A percentile compares a stretch with the other conserved stretches of the same genome.
Evolutionary conservation across 83 land plant species (phyloP).

Genomic region (Picea abies): DNA sequence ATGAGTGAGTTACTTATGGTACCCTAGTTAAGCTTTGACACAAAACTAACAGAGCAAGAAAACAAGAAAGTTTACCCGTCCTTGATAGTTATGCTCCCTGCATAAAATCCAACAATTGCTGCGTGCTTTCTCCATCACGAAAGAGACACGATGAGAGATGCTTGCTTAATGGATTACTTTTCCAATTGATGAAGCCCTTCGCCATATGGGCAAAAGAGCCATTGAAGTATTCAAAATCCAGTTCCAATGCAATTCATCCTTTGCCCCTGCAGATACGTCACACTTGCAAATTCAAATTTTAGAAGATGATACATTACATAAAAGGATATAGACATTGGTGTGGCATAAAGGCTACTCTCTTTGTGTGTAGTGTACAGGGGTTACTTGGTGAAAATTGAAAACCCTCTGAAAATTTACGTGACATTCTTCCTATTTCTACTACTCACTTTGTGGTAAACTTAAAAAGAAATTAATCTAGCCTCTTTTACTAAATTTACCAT

Average conservation of each 20-base stretch:
- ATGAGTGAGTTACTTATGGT: neutral
- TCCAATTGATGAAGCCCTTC: slow-evolving; percentile 81
- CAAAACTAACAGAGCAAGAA: neutral
- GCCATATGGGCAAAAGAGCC: slow-evolving; percentile 60
- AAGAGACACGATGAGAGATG: slow-evolving; percentile 44
- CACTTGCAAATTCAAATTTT: neutral
- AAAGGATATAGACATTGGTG: too few species aligned
- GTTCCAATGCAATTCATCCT: slow-evolving; percentile 29
- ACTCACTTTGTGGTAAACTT: too few species aligned
- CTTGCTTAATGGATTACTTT: slow-evolving; percentile 63
- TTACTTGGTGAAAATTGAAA: too few species aligned
- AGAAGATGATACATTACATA: too few species aligned
- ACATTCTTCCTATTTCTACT: too few species aligned
- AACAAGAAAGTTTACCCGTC: slow-evolving; percentile 30
- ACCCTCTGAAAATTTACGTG: too few species aligned
- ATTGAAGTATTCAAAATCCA: slow-evolving; percentile 84
- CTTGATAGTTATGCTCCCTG: slow-evolving; percentile 47
- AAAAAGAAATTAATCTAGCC: too few species aligned
- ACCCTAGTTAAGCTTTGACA: neutral
- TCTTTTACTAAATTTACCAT: too few species aligned
- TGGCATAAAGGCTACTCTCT: too few species aligned
- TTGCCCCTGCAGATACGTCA: slow-evolving; percentile 47
- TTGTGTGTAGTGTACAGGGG: too few species aligned
- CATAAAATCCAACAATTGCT: slow-evolving; percentile 76
- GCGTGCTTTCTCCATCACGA: slow-evolving; percentile 34